Percentiles rank a stretch among this genome's conserved stretches.
phyloP scores from a whole-genome alignment of 2,329 filamentous ascomycete species.

The Scopulariopsis brevicaulis region DNA sequence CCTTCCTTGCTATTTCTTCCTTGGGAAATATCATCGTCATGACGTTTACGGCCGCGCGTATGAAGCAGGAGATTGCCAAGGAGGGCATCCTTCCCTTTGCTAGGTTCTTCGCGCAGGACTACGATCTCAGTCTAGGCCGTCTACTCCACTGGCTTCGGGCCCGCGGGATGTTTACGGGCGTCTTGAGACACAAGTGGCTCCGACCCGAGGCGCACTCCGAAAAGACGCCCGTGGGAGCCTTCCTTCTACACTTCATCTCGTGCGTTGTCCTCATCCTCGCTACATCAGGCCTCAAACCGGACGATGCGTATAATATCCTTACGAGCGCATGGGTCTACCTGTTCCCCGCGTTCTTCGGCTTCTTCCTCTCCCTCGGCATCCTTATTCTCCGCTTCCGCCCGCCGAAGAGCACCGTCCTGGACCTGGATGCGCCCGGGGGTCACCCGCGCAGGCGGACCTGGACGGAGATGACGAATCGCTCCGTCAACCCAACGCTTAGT shows the following conservation, averaged over 20 bases:
- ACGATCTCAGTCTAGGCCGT: constrained; percentile 20
- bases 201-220: constrained; percentile 22
- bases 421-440: neutral
- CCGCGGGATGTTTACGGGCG: constrained; percentile 15
- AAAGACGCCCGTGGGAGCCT: constrained; percentile 21
- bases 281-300: constrained; percentile 15
- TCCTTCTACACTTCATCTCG: constrained; percentile 19
- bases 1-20: constrained; percentile 38
- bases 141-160: constrained; percentile 17
- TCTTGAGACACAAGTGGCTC: constrained; percentile 16
- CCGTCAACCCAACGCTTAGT: constrained; percentile 18
- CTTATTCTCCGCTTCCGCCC: constrained; percentile 18
- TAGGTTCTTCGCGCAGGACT: constrained; percentile 31
- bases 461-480: constrained; percentile 18
- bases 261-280: constrained; percentile 23
- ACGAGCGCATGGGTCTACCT: constrained; percentile 20
- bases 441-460: constrained; percentile 11
- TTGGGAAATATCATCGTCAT: constrained; percentile 45
- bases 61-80: constrained; percentile 53
- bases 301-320: constrained; percentile 17
- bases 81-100: constrained; percentile 41
- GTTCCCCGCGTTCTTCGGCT: constrained; percentile 22
- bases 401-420: neutral
- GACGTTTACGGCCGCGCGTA: constrained; percentile 41
- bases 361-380: constrained; percentile 21